A percentile compares a stretch with the other conserved stretches of the same genome.
Evolutionary conservation across 495 filamentous ascomycete genomes (phyloP).

Genomic region (Paragyromitra xinjiangensis): DNA sequence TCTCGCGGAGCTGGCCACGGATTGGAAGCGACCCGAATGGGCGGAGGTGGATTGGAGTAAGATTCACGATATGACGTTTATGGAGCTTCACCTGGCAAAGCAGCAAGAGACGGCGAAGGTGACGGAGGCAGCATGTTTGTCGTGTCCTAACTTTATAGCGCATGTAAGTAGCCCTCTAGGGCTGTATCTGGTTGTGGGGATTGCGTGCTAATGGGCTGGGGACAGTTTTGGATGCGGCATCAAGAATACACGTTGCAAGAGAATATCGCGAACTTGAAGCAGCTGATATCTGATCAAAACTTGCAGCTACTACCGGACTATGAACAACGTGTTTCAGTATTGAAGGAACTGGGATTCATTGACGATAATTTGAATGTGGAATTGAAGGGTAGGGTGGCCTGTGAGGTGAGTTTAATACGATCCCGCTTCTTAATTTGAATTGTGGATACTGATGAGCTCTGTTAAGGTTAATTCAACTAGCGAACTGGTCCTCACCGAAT

Average conservation of each 20-base stretch:
- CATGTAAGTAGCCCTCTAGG: constrained; percentile 70
- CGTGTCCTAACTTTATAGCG: constrained; percentile 80
- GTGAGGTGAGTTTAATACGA: constrained; percentile 67
- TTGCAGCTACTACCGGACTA: constrained; percentile 97
- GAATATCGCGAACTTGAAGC: constrained; percentile 83
- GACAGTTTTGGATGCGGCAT: constrained; percentile 85
- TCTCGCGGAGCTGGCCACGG: constrained; percentile 68
- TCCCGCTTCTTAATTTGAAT: neutral
- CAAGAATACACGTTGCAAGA: constrained; percentile 94
- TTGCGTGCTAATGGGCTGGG: constrained; percentile 38
- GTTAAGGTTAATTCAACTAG: constrained; percentile 87
- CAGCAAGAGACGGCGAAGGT: constrained; percentile 66
- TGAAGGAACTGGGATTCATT: constrained; percentile 89
- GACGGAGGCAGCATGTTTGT: constrained; percentile 67
- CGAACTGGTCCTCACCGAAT: constrained; percentile 94
- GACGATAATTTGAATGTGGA: constrained; percentile 84
- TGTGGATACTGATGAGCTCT: constrained; percentile 2
- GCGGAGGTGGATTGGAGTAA: constrained; percentile 83
- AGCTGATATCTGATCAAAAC: constrained; percentile 93
- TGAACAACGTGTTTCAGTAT: constrained; percentile 88
- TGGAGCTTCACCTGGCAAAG: constrained; percentile 56
- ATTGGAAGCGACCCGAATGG: constrained; percentile 79
- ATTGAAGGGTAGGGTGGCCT: constrained; percentile 97
- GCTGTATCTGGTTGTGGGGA: neutral
- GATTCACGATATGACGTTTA: constrained; percentile 78